A percentile compares a stretch with the other conserved stretches of the same genome.
Evolutionary conservation across 78 protist species (phyloP).

Genomic region (Speleostelium caveatum): DNA sequence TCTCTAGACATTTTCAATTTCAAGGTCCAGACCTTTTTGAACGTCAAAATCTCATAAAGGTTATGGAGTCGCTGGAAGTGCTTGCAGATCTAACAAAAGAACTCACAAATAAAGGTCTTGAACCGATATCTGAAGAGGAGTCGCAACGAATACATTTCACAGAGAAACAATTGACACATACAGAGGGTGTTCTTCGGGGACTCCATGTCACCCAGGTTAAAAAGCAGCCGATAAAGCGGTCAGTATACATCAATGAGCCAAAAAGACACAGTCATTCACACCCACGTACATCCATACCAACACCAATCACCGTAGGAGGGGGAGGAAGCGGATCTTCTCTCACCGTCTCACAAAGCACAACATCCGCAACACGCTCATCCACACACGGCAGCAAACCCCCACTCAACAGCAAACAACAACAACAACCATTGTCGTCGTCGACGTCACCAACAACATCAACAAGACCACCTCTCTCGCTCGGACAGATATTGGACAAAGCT

Average conservation of each 20-base stretch:
- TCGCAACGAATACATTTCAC: slow-evolving; percentile 12
- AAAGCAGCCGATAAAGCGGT: slow-evolving; percentile 26
- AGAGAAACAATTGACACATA: slow-evolving; percentile 27
- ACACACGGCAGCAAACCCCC: background rate
- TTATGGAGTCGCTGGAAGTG: slow-evolving; percentile 66
- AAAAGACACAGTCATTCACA: slow-evolving; percentile 8
- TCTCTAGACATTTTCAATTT: slow-evolving; percentile 35
- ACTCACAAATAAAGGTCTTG: too few species aligned
- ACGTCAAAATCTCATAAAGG: slow-evolving; percentile 33
- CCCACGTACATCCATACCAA: too few species aligned
- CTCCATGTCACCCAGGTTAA: slow-evolving; percentile 29
- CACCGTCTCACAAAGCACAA: background rate
- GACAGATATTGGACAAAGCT: slow-evolving; percentile 39
- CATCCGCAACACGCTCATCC: background rate
- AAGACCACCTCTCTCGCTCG: slow-evolving; percentile 18
- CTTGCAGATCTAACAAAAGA: slow-evolving; percentile 39
- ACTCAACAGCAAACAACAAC: background rate
- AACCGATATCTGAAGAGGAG: slow-evolving; percentile 28
- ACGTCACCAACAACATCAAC: slow-evolving; percentile 16
- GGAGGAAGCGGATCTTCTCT: background rate
- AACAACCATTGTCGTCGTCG: background rate
- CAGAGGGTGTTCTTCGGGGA: slow-evolving; percentile 27
- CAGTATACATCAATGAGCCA: slow-evolving; percentile 17
- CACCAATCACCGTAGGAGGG: background rate
- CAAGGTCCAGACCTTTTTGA: slow-evolving; percentile 37